phyloP scores from a whole-genome alignment of 345 rosid species.

The Nephelium lappaceum region DNA sequence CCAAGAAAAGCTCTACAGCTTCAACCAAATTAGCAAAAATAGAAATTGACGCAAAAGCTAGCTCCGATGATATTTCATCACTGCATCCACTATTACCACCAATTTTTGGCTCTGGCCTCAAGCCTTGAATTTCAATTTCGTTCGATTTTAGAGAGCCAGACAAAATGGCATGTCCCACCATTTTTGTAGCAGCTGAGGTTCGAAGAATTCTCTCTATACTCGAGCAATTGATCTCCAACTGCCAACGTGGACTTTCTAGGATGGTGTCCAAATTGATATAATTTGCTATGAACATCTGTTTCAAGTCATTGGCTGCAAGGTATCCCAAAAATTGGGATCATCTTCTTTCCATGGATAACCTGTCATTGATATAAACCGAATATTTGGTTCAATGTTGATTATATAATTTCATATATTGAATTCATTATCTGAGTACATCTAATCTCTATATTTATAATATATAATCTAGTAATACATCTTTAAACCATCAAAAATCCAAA shows the following conservation, averaged over 20 bases:
- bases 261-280: background rate
- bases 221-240: background rate
- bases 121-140: conserved; percentile 16
- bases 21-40: conserved; percentile 13
- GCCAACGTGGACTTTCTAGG: background rate
- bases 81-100: background rate
- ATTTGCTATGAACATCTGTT: background rate
- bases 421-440: too few relatives aligned
- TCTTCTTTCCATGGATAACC: background rate
- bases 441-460: too few relatives aligned
- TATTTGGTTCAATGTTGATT: too few relatives aligned
- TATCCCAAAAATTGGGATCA: conserved; percentile 17
- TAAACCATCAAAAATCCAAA: too few relatives aligned
- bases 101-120: conserved; percentile 3
- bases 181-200: conserved; percentile 19
- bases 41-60: conserved; percentile 11
- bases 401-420: too few relatives aligned
- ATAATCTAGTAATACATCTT: too few relatives aligned
- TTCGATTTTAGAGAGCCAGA: conserved; percentile 7
- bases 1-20: background rate
- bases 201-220: conserved; percentile 9
- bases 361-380: background rate
- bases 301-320: conserved; percentile 6
- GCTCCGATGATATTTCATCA: background rate
- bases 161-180: conserved; percentile 12